Conservation (phyloP, 2,329 filamentous ascomycete species). For the Leptographium procerum region DNA sequence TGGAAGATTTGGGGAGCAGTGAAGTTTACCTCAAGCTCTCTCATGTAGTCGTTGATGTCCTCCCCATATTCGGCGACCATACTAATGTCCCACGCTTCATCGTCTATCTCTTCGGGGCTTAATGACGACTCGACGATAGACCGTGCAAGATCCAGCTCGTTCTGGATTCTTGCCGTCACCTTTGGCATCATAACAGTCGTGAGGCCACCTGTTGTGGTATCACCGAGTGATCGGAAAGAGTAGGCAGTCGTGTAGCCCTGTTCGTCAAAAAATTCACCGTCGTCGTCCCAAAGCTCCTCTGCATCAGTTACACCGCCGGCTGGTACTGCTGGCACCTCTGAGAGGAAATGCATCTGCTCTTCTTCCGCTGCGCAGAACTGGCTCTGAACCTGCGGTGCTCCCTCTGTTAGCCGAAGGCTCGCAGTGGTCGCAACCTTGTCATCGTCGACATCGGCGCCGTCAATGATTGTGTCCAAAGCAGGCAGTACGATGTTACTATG, state of each 20-base stretch:
- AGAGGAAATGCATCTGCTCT: background rate
- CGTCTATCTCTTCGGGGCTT: slow-evolving; percentile 66
- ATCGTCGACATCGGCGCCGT: background rate
- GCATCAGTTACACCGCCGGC: slow-evolving; percentile 28
- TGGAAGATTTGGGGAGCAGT: too few relatives aligned
- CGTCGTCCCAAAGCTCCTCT: slow-evolving; percentile 70
- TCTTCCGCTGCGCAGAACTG: background rate
- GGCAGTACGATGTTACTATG: background rate
- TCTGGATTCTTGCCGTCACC: slow-evolving; percentile 54
- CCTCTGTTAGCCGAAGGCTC: background rate
- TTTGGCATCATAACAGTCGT: slow-evolving; percentile 60
- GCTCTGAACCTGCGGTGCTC: background rate
- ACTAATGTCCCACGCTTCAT: slow-evolving; percentile 85
- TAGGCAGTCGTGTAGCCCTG: slow-evolving; percentile 70
- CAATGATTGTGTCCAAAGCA: background rate
- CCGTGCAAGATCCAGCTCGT: slow-evolving; percentile 59
- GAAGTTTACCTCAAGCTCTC: slow-evolving; percentile 67
- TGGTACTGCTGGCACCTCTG: slow-evolving; percentile 4
- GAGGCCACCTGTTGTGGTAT: slow-evolving; percentile 39
- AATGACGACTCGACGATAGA: slow-evolving; percentile 54
- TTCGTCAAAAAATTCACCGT: slow-evolving; percentile 55
- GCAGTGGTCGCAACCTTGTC: background rate
- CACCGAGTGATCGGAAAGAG: slow-evolving; percentile 63
- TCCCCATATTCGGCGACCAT: slow-evolving; percentile 97
- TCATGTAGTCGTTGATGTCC: slow-evolving; percentile 92